Base-by-base conservation (phyloP, 352 stramenopile species). In the Pythium monospermum region DNA sequence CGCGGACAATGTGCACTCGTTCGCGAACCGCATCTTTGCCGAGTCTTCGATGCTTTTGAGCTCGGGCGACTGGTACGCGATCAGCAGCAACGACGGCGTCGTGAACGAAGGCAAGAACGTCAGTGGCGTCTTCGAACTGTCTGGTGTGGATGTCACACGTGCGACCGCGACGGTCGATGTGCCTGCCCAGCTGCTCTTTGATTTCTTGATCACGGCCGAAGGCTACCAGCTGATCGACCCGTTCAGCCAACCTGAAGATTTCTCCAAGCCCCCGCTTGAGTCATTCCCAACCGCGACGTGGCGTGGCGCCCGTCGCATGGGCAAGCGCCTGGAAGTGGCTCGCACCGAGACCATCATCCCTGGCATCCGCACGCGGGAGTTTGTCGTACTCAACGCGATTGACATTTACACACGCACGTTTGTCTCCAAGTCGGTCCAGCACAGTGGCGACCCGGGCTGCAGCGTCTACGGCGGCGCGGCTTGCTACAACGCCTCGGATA, bases 71-170 rank as follows among this genome's bases (percentile, higher is more conserved):
- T 71, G 64, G 59, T 39, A 23, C 18, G 47, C 65, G n/a, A 35
- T 66, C 47, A 63, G 46, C 39, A 68, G 60, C 59, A 56, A 54
- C 25, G 57, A 28, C 41, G 64, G 53, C 26, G 46, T 68, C 6
- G 39, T 71, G 8, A 71, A 68, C 55, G 64, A 71, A 28, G 59
- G 21, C 46, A 71, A 65, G 49, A n/a, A 49, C 2, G 64, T 71
- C 37, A 57, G 54, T 26, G 64, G 64, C 19, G 60, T 55, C 13
- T 71, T 71, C 21, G 54, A 53, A 1, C 0, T 27, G 2, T 49
- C 64, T 5, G 59, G 51, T 11, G 56, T 68, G 8, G 49, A 57
- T 36, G 21, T 71, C 41, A 71, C 64, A 27, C 64, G 64, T n/a
- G 59, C 59, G 7, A 53, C 28, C 1, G 64, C 40, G 4, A 26